phyloP scores from a whole-genome alignment of 371 early-diverging fungal genomes.

The Mucor indicus region DNA sequence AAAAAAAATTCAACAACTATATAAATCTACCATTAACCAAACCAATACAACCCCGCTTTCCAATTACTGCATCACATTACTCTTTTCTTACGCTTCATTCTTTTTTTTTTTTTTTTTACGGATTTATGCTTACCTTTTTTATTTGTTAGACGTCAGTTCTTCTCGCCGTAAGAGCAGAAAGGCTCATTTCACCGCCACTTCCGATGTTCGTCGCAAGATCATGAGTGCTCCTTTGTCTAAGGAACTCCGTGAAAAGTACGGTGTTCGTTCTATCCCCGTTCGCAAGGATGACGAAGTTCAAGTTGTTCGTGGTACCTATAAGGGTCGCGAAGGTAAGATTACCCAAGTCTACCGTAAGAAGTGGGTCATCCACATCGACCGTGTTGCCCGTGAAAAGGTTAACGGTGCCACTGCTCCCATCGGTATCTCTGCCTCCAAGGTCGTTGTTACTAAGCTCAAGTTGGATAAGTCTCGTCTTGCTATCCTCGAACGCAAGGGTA shows the following conservation, averaged over 20 bases:
- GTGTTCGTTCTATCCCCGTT: conserved; percentile 93
- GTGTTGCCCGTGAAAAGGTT: conserved; percentile 93
- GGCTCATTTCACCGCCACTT: conserved; percentile 98
- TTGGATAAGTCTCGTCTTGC: conserved; percentile 94
- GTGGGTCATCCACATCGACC: conserved; percentile 98
- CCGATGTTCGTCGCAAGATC: conserved; percentile 90
- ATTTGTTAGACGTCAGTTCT: conserved; percentile 87
- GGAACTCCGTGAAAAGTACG: conserved; percentile 97
- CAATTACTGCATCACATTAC: too few species aligned
- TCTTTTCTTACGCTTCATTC: too few species aligned
- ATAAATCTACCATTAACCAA: too few species aligned
- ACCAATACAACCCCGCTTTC: too few species aligned
- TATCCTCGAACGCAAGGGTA: conserved; percentile 79
- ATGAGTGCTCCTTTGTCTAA: conserved; percentile 96
- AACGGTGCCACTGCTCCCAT: conserved; percentile 93
- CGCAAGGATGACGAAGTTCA: conserved; percentile 97
- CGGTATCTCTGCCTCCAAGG: conserved; percentile 98
- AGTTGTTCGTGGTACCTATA: conserved; percentile 92
- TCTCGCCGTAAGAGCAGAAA: conserved; percentile 95
- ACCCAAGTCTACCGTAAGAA: conserved; percentile 95
- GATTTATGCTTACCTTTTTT: too few species aligned
- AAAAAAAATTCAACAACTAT: too few species aligned
- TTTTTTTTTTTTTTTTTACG: too few species aligned
- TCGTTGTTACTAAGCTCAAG: conserved; percentile 92
- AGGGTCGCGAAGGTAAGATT: conserved; percentile 98